Evolutionary conservation across 345 rosid species (phyloP), one percentile per base, ranked within the genome.

Genomic region (Syzygium aqueum): DNA sequence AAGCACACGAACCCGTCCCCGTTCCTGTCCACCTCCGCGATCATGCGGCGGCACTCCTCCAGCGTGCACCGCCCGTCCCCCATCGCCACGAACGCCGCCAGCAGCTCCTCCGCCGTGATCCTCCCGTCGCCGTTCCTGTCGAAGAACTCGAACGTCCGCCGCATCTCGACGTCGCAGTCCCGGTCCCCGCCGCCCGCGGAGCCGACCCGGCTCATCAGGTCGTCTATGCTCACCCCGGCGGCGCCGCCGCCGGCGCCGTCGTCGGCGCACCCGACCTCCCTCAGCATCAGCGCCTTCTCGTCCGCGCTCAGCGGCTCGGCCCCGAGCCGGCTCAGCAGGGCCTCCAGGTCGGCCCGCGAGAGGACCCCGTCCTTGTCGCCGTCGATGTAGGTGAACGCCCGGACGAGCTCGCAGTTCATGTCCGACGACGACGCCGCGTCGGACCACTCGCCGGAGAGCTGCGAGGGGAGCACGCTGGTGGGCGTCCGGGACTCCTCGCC

Each of bases 1-100:
- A 98, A 98, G 90, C 98, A 96, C 59, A 98, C 99, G 88, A 95
- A 94, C 51, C 99, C 99, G 11, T 94, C 97, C 15, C 94, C 96
- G 49, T 92, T 96, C 50, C 87, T 90, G 89, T 94, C 98, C 7
- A 96, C 98, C 4, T 61, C 89, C 5, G 93, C 96, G 91, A 97
- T 95, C 98, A 98, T 98, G 88, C 96, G 94, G 91, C 90, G 89
- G 94, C 99, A 96, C 33, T 98, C 99, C 23, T 92, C 98, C 52
- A 98, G 57, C 92, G 98, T 94, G 95, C 96, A 95, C 90, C 84
- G 43, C 51, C 93, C 95, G 83, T 96, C 99, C 4, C 97, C 98
- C 3, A 96, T 89, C 4, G 93, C 89, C 4, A 88, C 88, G 83
- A 91, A 96, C 1, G 92, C 94, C 23, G 89, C 86, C 28, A 88